phyloP scores from a whole-genome alignment of 371 early-diverging fungal genomes.

The Mucor mucedo region DNA sequence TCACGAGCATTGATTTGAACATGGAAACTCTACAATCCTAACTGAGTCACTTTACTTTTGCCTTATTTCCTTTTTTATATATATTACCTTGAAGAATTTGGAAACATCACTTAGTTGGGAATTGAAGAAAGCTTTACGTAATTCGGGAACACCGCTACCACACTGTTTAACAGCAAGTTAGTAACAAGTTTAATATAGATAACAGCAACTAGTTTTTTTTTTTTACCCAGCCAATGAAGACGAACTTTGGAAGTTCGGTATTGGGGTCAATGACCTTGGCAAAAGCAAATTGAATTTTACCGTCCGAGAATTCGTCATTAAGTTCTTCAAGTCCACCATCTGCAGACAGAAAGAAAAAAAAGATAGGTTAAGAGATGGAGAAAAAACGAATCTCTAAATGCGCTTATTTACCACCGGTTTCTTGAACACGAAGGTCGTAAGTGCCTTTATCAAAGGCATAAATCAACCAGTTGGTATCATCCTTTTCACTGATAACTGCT shows the following conservation, averaged over 20 bases:
- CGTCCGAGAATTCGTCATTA: constrained; percentile 87
- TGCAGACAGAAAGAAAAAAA: constrained; percentile 6
- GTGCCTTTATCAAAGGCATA: constrained; percentile 85
- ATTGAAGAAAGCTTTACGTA: constrained; percentile 87
- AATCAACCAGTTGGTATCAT: constrained; percentile 75
- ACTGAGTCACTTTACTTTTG: not conserved
- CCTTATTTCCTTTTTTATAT: not conserved
- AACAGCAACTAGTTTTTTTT: not conserved
- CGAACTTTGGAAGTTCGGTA: constrained; percentile 85
- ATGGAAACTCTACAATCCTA: constrained; percentile 71
- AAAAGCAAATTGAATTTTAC: constrained; percentile 91
- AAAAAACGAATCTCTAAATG: too few relatives aligned
- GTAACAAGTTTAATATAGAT: not conserved
- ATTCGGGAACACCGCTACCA: constrained; percentile 93
- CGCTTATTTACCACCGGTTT: constrained; percentile 59
- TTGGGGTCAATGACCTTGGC: constrained; percentile 86
- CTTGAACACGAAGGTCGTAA: constrained; percentile 81
- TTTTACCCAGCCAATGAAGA: constrained; percentile 90
- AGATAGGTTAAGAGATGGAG: not conserved
- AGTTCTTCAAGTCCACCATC: constrained; percentile 87
- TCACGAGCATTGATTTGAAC: constrained; percentile 90
- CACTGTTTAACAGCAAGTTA: constrained; percentile 57
- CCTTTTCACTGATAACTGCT: constrained; percentile 67
- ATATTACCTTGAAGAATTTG: constrained; percentile 72
- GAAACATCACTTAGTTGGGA: constrained; percentile 83